These are phyloP conservation scores for Fusarium circinatum DNA, from an alignment of 2,329 filamentous ascomycete species.

Conservation along the genomic window DNA sequence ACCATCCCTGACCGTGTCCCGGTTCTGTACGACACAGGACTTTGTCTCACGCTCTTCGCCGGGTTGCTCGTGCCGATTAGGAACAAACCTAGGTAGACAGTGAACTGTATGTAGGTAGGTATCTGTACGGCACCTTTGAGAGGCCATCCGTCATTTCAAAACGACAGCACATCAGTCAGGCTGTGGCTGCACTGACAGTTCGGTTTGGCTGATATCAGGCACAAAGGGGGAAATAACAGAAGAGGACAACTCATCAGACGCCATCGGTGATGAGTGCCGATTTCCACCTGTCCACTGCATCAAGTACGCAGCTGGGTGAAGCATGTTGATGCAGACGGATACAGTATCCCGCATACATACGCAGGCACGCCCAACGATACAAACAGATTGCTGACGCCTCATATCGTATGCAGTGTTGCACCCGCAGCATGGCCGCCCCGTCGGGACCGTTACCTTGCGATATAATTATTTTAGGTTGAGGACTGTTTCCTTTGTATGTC, in stretches of 20 bases:
- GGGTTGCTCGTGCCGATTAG: constrained; percentile 1
- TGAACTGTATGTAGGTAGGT: not conserved
- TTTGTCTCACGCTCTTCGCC: constrained; percentile 12
- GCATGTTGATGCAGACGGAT: constrained; percentile 22
- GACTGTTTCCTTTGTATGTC: constrained; percentile 2
- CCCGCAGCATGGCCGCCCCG: constrained; percentile 15
- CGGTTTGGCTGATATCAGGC: constrained; percentile 11
- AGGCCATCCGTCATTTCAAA: constrained; percentile 10
- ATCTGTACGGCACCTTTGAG: not conserved
- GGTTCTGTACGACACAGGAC: constrained; percentile 16
- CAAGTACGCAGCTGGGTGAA: constrained; percentile 20
- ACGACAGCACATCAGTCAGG: constrained; percentile 25
- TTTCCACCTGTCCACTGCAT: constrained; percentile 13
- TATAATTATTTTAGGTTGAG: not conserved
- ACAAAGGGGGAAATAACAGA: constrained; percentile 7
- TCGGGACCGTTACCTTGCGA: constrained; percentile 1
- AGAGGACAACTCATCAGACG: constrained; percentile 32
- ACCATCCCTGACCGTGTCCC: constrained; percentile 6
- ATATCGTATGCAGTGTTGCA: constrained; percentile 30
- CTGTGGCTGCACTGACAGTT: not conserved
- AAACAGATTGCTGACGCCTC: constrained; percentile 11
- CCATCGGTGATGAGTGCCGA: constrained; percentile 15
- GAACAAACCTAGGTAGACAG: not conserved
- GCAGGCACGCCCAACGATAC: constrained; percentile 23
- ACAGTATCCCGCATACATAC: constrained; percentile 20